Evolutionary conservation across 768 basidiomycete species (phyloP).

Genomic region (Daedaleopsis sinensis): DNA sequence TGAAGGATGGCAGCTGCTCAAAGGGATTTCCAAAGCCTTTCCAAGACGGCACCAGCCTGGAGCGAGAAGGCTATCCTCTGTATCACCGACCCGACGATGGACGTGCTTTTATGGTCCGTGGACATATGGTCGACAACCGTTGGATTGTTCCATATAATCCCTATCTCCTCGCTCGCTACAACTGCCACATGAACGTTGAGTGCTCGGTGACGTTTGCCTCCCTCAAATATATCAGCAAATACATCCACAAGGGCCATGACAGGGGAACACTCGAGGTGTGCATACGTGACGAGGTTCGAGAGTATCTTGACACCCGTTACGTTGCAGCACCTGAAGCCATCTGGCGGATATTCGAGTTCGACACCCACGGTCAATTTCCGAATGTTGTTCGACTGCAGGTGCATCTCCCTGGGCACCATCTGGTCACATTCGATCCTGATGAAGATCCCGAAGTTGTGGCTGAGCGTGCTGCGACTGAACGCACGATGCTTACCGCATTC

Average conservation of each 20-base stretch:
- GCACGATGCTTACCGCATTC: constrained; percentile 26
- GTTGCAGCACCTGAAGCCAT: constrained; percentile 38
- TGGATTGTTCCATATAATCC: constrained; percentile 47
- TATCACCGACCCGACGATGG: constrained; percentile 42
- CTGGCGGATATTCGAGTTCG: constrained; percentile 32
- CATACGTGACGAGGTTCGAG: constrained; percentile 36
- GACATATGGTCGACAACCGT: constrained; percentile 39
- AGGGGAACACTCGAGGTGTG: constrained; percentile 37
- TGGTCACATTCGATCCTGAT: constrained; percentile 20
- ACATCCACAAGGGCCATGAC: constrained; percentile 53
- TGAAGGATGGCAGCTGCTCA: constrained; percentile 44
- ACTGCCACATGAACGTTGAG: constrained; percentile 57
- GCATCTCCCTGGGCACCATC: constrained; percentile 38
- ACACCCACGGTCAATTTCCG: constrained; percentile 14
- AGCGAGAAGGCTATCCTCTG: constrained; percentile 43
- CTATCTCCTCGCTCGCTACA: constrained; percentile 38
- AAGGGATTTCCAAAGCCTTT: constrained; percentile 51
- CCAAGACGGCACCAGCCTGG: constrained; percentile 35
- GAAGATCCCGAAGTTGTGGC: not conserved
- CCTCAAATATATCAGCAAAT: constrained; percentile 52
- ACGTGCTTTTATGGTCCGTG: too few relatives aligned
- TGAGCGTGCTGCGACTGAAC: not conserved
- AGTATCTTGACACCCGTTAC: constrained; percentile 42
- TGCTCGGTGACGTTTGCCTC: constrained; percentile 39
- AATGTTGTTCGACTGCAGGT: constrained; percentile 44